Evolutionary conservation across 192 early-diverging fungal genomes (phyloP), one percentile per base, ranked within the genome.

Genomic region (Coemansia sp.): DNA sequence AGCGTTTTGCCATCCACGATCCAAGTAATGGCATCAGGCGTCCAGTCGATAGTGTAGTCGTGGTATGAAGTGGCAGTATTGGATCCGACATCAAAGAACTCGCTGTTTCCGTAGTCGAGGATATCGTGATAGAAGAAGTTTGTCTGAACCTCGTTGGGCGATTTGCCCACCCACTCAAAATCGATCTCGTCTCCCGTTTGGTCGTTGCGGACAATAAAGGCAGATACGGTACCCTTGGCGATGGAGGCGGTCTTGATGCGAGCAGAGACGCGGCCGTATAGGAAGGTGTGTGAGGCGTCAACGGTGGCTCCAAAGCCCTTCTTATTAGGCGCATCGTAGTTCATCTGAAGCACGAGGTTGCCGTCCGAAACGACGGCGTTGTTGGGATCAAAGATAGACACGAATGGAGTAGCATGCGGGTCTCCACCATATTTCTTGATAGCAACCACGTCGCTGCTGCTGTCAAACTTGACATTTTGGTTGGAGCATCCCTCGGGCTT

Each of bases 141-240:
- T 29, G 87, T 86, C 75, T 91, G 85, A 21, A 86, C 87, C 45
- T 78, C 44, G 29, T 61, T 77, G n/a, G 82, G 78, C 21, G 84
- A 34, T 32, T 78, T 72, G 19, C 90, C 90, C 29, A 91, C 86
- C 82, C 84, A 89, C 69, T 89, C 34, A 71, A 85, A 88, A 69
- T 91, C 90, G 39, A 91, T 86, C 57, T 91, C 90, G 64, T 91
- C 88, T 36, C 86, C 86, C 42, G 59, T 67, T 55, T 74, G 67
- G 50, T 80, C 75, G 63, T 69, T 78, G 57, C 78, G 77, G 50
- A 85, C 74, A 38, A 90, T 87, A 45, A 88, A 88, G 0, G 86
- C 80, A 14, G 86, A 84, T 17, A 90, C 86, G 14, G 86, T 85
- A 31, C 88, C 88, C 21, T 68, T 77, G 14, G 85, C 82, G 0